Evolutionary conservation across 129 eudicot species (phyloP), one percentile per base, ranked within the genome.

Genomic region (Logfia minima): DNA sequence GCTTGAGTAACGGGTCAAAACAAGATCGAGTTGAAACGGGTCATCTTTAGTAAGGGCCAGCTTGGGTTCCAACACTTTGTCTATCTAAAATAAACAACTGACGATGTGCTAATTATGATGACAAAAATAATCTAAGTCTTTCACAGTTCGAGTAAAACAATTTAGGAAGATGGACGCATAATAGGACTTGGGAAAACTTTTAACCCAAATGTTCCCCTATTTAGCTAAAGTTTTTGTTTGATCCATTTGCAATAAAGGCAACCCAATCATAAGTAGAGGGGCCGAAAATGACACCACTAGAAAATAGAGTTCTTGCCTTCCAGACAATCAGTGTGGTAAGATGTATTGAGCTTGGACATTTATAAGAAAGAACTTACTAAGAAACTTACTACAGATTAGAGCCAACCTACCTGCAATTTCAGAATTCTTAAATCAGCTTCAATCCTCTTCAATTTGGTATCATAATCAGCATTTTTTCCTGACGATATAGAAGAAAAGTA

Each of bases 361-460:
- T 32, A 68, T 22, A 62, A 39, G 71, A 53, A 61, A 16, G 67
- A 63, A 29, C 21, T 60, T 19, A 22, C 28, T 21, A 13, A 41
- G 19, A 70, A 37, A 35, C 72, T 34, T 16, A 16, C 34, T 52
- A 65, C 58, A 63, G 65, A 34, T 16, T 9, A 19, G 9, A 79
- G 71, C 35, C 55, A 80, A 51, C 81, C 52, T 56, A 93, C 97
- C 97, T 90, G 98, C 81, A 89, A 78, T 68, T 87, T 83, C 70
- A 94, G 85, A 80, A 91, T 88, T 81, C 86, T 83, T 77, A 91
- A 70, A 84, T 94, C 99, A 75, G 99, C 99, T 68, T 94, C 97
- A 4, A 91, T 85, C 32, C 96, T 89, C 84, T 82, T 88, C 74
- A 86, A 39, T 71, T 84, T 87, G 58, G 75, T 74, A 58, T 86